Percentiles rank a stretch among this genome's conserved stretches.
These are phyloP conservation scores for Fusarium nygamai DNA, from an alignment of 2,329 filamentous ascomycete genomes.

Conservation along the genomic window DNA sequence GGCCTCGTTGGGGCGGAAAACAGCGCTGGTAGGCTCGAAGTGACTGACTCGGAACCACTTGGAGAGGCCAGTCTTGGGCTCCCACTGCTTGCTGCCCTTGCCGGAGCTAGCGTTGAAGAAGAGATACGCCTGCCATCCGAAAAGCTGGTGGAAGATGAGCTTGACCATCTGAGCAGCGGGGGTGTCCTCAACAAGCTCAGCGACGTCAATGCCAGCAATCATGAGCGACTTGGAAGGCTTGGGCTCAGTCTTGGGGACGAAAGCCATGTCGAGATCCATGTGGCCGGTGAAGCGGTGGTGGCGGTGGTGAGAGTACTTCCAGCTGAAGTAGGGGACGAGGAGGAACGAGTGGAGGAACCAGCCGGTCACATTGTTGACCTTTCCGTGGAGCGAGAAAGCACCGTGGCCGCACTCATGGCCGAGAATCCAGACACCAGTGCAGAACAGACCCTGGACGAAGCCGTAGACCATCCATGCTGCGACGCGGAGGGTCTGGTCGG, in stretches of 20 bases:
- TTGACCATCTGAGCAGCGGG: constrained; percentile 65
- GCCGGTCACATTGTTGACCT: constrained; percentile 69
- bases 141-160: constrained; percentile 69
- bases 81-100: constrained; percentile 57
- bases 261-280: constrained; percentile 74
- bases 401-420: constrained; percentile 78
- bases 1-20: constrained; percentile 68
- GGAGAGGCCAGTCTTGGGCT: constrained; percentile 42
- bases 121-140: constrained; percentile 73
- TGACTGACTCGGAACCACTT: constrained; percentile 62
- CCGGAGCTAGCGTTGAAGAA: constrained; percentile 66
- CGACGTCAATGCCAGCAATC: constrained; percentile 54
- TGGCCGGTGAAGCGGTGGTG: constrained; percentile 76
- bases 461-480: constrained; percentile 68
- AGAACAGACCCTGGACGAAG: constrained; percentile 71
- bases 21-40: constrained; percentile 68
- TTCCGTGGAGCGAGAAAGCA: constrained; percentile 67
- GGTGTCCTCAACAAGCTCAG: constrained; percentile 70
- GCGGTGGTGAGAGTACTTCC: constrained; percentile 75
- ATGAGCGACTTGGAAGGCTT: constrained; percentile 48
- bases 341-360: constrained; percentile 73
- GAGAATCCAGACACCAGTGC: constrained; percentile 76
- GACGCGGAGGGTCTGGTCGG: constrained; percentile 54
- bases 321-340: constrained; percentile 76
- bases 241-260: constrained; percentile 62